Evolutionary conservation across 345 rosid genomes (phyloP).

Genomic region (Populus tremula): DNA sequence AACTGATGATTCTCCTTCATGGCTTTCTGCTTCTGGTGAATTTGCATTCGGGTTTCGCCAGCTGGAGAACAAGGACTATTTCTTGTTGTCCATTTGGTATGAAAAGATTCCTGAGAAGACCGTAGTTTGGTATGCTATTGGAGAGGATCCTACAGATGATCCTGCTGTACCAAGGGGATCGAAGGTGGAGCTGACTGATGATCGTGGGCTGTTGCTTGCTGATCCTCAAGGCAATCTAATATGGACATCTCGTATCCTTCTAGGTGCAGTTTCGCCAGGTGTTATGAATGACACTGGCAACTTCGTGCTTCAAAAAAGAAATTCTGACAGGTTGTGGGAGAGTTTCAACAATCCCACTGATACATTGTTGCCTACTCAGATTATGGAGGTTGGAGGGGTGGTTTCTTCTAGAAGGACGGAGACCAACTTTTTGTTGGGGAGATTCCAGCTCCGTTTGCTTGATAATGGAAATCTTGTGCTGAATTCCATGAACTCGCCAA

Average conservation of each 20-base stretch:
- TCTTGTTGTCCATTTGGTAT: constrained; percentile 3
- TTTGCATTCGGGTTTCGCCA: constrained; percentile 1
- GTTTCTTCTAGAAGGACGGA: background rate
- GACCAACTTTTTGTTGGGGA: constrained; percentile 5
- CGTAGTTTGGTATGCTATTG: background rate
- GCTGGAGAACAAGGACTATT: background rate
- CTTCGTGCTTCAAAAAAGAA: background rate
- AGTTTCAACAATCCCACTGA: background rate
- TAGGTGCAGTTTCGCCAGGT: background rate
- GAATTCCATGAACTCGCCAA: background rate
- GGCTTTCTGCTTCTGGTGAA: background rate
- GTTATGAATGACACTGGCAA: background rate
- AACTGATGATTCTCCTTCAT: background rate
- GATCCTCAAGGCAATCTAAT: background rate
- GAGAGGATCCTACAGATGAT: background rate
- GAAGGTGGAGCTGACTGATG: background rate
- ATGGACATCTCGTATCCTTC: background rate
- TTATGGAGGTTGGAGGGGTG: background rate
- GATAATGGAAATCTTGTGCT: background rate
- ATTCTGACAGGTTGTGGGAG: background rate
- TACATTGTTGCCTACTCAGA: constrained; percentile 7
- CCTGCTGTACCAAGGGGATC: background rate
- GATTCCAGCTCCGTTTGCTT: background rate
- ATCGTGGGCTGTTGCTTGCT: background rate
- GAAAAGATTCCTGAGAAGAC: background rate